phyloP scores from a whole-genome alignment of 495 filamentous ascomycete genomes.

The Friedmanniomyces simplex region DNA sequence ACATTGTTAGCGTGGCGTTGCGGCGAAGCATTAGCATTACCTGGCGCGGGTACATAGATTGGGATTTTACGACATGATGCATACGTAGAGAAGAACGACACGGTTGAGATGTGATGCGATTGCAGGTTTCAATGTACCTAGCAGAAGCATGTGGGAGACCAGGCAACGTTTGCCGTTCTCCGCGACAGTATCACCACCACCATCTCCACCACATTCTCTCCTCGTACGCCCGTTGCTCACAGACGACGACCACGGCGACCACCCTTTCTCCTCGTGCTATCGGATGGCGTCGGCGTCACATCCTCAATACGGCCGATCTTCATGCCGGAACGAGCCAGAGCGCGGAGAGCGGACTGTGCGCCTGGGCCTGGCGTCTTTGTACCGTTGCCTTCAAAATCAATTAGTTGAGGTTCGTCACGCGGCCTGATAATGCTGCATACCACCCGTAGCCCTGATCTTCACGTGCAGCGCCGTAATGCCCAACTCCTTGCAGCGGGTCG shows the following conservation, averaged over 20 bases:
- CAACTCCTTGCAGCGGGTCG: constrained; percentile 95
- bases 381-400: constrained; percentile 60
- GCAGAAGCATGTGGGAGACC: constrained; percentile 42
- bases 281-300: constrained; percentile 96
- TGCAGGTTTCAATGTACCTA: constrained; percentile 10
- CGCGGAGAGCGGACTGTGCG: constrained; percentile 97
- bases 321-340: constrained; percentile 96
- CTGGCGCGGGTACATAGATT: no score
- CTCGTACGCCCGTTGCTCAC: constrained; percentile 40
- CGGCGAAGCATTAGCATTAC: neutral
- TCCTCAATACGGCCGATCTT: constrained; percentile 99
- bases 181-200: constrained; percentile 45
- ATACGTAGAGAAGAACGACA: neutral
- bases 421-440: constrained; percentile 43
- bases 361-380: constrained; percentile 99
- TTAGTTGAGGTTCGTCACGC: no score
- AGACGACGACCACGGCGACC: constrained; percentile 99
- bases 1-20: constrained; percentile 10
- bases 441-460: constrained; percentile 98
- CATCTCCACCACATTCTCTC: constrained; percentile 27
- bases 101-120: neutral
- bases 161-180: constrained; percentile 56
- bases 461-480: constrained; percentile 98
- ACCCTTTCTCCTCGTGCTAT: constrained; percentile 98
- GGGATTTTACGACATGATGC: neutral